Conservation (phyloP, 768 basidiomycete genomes). For the Wakefieldia striispora region DNA sequence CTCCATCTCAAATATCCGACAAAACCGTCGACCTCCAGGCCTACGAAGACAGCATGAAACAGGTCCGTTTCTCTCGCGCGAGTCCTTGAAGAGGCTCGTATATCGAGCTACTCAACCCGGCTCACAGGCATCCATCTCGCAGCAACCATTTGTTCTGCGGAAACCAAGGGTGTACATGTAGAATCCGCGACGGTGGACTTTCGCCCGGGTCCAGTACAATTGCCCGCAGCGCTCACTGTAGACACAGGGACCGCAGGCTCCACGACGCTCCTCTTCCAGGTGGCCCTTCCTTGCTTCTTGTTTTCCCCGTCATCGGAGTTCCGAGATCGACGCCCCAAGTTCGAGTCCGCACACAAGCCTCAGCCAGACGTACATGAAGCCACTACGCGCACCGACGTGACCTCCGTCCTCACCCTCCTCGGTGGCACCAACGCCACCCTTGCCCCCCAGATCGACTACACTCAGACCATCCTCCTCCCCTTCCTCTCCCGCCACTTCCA, state of each 20-base stretch:
- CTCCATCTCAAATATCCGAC: conserved; percentile 58
- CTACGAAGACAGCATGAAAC: conserved; percentile 72
- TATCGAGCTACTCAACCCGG: background rate
- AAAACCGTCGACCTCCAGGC: conserved; percentile 57
- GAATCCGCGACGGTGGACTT: conserved; percentile 58
- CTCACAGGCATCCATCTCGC: conserved; percentile 61
- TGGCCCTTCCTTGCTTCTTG: conserved; percentile 65
- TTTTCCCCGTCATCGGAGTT: conserved; percentile 39
- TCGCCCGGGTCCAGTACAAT: conserved; percentile 44
- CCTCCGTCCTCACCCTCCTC: conserved; percentile 51
- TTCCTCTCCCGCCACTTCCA: conserved; percentile 61
- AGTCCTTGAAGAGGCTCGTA: background rate
- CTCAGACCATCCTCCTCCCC: conserved; percentile 61
- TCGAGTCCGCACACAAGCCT: background rate
- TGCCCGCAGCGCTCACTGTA: conserved; percentile 41
- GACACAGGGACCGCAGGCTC: conserved; percentile 66
- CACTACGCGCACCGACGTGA: no score
- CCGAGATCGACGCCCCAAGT: background rate
- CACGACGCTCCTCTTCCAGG: conserved; percentile 67
- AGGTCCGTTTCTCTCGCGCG: conserved; percentile 37
- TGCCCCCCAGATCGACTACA: conserved; percentile 79
- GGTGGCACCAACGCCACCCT: conserved; percentile 73
- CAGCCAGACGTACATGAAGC: no score
- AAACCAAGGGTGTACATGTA: conserved; percentile 51
- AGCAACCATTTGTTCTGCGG: conserved; percentile 55